Evolutionary conservation across 177 flowering plant species (phyloP).

Genomic region (Vitis hybrid): DNA sequence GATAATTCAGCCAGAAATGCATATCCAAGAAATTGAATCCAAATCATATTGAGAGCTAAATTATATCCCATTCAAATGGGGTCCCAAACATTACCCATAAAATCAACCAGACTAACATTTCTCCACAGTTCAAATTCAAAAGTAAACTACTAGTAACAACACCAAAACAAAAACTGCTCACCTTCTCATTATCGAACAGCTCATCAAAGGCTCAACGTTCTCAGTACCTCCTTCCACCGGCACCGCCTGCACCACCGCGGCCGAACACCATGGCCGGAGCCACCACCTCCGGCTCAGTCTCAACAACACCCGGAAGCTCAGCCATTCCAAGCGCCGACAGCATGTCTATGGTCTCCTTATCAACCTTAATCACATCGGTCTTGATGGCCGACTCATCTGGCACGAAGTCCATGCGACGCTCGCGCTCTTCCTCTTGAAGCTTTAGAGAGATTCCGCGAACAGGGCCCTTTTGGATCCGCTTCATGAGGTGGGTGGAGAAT

Average conservation of each 20-base stretch:
- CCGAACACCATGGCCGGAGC: slow-evolving; percentile 6
- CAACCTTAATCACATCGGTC: slow-evolving; percentile 38
- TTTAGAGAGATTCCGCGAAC: slow-evolving; percentile 63
- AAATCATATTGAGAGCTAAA: too few relatives aligned
- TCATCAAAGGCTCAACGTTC: neutral
- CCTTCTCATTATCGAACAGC: neutral
- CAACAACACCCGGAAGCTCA: slow-evolving; percentile 38
- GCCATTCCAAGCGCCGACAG: slow-evolving; percentile 49
- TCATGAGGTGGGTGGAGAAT: slow-evolving; percentile 65
- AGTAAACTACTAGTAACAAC: neutral
- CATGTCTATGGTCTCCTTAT: slow-evolving; percentile 53
- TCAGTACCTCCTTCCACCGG: slow-evolving; percentile 12
- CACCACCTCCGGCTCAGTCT: slow-evolving; percentile 12
- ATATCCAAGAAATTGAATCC: too few relatives aligned
- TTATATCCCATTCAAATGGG: too few relatives aligned
- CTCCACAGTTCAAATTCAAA: neutral
- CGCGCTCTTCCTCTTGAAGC: slow-evolving; percentile 59
- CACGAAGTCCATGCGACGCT: slow-evolving; percentile 61
- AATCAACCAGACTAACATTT: too few relatives aligned
- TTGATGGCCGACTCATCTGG: slow-evolving; percentile 55
- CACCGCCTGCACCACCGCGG: slow-evolving; percentile 10
- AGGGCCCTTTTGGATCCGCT: slow-evolving; percentile 63
- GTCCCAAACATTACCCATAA: too few relatives aligned
- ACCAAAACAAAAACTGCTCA: neutral
- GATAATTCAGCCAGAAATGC: too few relatives aligned